Conservation (phyloP, 2,329 filamentous ascomycete species). For the Fusarium austroafricanum region DNA sequence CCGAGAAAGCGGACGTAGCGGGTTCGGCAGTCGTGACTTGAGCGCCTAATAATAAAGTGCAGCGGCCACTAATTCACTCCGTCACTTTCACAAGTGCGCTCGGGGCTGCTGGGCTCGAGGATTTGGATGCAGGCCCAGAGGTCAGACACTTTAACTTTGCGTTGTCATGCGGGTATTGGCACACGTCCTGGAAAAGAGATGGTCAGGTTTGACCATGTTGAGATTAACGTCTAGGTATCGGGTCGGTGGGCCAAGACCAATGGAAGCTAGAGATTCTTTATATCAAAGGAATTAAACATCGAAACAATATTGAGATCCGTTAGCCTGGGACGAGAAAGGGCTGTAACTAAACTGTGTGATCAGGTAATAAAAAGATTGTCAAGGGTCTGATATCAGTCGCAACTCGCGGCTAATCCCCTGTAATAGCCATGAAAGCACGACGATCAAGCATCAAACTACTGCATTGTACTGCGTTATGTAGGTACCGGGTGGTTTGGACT, state of each 20-base stretch:
- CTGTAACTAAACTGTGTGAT: background rate
- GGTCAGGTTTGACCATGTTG: too few species aligned
- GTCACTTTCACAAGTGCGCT: constrained; percentile 3
- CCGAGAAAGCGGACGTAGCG: constrained; percentile 20
- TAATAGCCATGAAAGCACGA: background rate
- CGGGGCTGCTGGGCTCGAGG: background rate
- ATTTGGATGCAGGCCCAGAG: background rate
- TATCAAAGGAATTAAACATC: background rate
- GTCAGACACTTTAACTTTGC: background rate
- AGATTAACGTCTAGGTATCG: background rate
- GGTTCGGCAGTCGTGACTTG: constrained; percentile 29
- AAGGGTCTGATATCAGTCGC: constrained; percentile 22
- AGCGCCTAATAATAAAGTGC: constrained; percentile 1
- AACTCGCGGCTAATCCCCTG: constrained; percentile 19
- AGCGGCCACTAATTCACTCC: constrained; percentile 7
- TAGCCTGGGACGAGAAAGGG: background rate
- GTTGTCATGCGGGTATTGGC: background rate
- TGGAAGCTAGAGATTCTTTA: background rate
- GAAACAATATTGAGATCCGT: background rate
- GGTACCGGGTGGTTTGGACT: background rate
- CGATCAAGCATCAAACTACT: constrained; percentile 12
- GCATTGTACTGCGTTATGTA: background rate
- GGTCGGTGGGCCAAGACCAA: background rate
- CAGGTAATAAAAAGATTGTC: background rate
- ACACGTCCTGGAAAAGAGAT: background rate